A percentile compares a stretch with the other conserved stretches of the same genome.
These are phyloP conservation scores for Ustilago trichophora DNA, from an alignment of 1,284 basidiomycete species.

Conservation along the genomic window DNA sequence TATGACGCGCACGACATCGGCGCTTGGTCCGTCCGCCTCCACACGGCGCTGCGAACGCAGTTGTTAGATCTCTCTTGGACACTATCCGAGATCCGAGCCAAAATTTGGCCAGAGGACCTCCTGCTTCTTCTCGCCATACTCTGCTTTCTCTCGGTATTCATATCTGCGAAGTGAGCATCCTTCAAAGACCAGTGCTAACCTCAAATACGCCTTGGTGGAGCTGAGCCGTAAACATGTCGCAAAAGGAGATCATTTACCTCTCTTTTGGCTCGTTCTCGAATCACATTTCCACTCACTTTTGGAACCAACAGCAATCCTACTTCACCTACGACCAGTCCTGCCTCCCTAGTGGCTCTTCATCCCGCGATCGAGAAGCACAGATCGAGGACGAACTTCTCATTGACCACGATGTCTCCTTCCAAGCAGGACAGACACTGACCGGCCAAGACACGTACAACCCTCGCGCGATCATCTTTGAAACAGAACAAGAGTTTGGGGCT, in stretches of 20 bases:
- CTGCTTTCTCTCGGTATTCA: not conserved
- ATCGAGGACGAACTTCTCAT: slow-evolving; percentile 37
- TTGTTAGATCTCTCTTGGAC: no score
- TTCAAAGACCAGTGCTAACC: no score
- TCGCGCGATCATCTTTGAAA: slow-evolving; percentile 56
- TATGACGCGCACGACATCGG: slow-evolving; percentile 25
- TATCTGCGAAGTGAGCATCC: no score
- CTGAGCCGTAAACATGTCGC: slow-evolving; percentile 19
- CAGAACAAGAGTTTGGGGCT: slow-evolving; percentile 54
- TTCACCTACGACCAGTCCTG: slow-evolving; percentile 45
- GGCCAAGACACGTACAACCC: slow-evolving; percentile 59
- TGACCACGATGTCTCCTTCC: slow-evolving; percentile 60
- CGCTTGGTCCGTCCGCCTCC: slow-evolving; percentile 35
- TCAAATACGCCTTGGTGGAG: no score
- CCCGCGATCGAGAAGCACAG: slow-evolving; percentile 3
- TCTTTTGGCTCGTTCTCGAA: slow-evolving; percentile 61
- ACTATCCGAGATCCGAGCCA: slow-evolving; percentile 31
- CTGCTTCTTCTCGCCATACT: not conserved
- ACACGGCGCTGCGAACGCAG: no score
- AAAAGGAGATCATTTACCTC: slow-evolving; percentile 60
- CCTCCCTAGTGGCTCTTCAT: slow-evolving; percentile 19
- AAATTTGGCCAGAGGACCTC: slow-evolving; percentile 6
- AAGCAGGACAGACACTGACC: slow-evolving; percentile 46
- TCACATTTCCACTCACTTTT: slow-evolving; percentile 62
- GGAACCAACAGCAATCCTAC: slow-evolving; percentile 63